Conservation (phyloP, 164 flowering plant species). For the Tetracentron sinense region DNA sequence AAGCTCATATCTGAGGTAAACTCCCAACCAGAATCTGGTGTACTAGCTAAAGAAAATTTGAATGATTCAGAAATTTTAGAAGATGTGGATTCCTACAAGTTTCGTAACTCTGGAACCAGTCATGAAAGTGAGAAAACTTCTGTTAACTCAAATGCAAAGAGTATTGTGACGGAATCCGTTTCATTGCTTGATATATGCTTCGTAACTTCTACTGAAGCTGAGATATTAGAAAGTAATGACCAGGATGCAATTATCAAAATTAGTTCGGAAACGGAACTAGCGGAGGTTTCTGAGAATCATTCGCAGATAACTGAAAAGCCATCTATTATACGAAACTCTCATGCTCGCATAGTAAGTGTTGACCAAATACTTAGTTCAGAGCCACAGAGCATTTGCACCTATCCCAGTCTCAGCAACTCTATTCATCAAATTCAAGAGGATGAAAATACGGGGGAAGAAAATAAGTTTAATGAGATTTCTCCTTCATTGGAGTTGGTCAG, state of each 20-base stretch:
- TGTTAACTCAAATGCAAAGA: slow-evolving; percentile 3
- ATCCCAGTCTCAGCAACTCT: slow-evolving; percentile 18
- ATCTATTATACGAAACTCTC: slow-evolving; percentile 4
- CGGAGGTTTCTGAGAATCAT: slow-evolving; percentile 13
- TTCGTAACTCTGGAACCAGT: neutral
- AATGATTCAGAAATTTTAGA: neutral
- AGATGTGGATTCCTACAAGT: slow-evolving; percentile 1
- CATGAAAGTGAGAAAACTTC: slow-evolving; percentile 3
- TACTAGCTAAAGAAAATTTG: neutral
- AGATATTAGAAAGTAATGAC: slow-evolving; percentile 16
- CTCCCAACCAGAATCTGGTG: slow-evolving; percentile 9
- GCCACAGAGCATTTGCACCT: slow-evolving; percentile 4
- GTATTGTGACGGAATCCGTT: neutral
- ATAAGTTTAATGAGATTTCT: slow-evolving; percentile 11
- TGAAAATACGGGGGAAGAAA: slow-evolving; percentile 19
- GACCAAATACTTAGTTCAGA: slow-evolving; percentile 20
- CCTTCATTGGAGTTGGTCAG: slow-evolving; percentile 10
- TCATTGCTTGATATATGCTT: neutral
- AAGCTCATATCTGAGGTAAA: slow-evolving; percentile 28
- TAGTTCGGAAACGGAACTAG: slow-evolving; percentile 10
- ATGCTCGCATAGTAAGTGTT: slow-evolving; percentile 7
- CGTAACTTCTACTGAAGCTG: slow-evolving; percentile 15
- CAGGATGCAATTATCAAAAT: slow-evolving; percentile 22
- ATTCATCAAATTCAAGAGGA: slow-evolving; percentile 23
- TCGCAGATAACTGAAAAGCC: slow-evolving; percentile 17